Percentiles rank a stretch among this genome's conserved stretches.
Evolutionary conservation across 169 alveolate species (phyloP).

Genomic region (Eimeria zaria): DNA sequence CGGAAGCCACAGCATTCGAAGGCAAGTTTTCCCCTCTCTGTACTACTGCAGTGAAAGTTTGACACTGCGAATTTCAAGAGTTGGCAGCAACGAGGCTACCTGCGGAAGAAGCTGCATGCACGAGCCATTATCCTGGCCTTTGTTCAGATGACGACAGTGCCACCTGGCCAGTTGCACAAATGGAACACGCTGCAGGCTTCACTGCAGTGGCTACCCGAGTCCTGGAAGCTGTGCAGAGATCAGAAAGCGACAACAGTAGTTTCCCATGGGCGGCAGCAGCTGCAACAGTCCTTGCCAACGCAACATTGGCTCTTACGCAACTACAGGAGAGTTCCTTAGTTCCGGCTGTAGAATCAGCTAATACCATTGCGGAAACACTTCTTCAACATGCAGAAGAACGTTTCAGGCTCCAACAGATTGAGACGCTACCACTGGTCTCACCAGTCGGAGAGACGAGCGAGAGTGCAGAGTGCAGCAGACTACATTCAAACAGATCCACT

Average conservation of each 20-base stretch:
- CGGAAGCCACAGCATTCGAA: not conserved
- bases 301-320: slow-evolving; percentile 7
- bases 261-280: slow-evolving; percentile 67
- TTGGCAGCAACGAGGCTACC: not conserved
- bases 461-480: not conserved
- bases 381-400: slow-evolving; percentile 29
- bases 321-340: not conserved
- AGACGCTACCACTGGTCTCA: not conserved
- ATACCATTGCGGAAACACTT: slow-evolving; percentile 21
- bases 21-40: not conserved
- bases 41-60: not conserved
- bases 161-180: not conserved
- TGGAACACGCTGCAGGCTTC: not conserved
- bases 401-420: not conserved
- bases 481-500: not conserved
- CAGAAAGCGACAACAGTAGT: not conserved
- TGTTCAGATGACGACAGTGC: not conserved
- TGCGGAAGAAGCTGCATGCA: not conserved
- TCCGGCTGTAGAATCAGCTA: slow-evolving; percentile 4
- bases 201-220: not conserved
- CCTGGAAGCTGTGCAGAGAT: not conserved
- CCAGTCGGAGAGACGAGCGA: not conserved
- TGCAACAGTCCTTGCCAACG: slow-evolving; percentile 41
- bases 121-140: not conserved
- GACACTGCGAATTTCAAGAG: not conserved